Conservation (phyloP, 768 basidiomycete species). For the Glaciozyma martinii region DNA sequence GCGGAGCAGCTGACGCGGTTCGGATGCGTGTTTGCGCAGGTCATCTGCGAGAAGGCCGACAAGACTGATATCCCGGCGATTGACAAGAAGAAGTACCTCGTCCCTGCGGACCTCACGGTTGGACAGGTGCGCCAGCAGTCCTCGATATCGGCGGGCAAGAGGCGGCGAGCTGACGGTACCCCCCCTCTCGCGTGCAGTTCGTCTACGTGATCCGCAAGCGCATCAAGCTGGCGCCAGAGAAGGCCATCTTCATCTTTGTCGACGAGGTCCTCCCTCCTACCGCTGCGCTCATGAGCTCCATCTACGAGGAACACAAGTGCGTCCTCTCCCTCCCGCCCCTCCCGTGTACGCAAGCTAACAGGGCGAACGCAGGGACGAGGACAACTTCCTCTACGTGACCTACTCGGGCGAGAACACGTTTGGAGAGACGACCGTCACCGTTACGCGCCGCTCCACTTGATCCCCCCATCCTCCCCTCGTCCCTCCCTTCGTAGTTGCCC, state of each 20-base stretch:
- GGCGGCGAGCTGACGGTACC: not conserved
- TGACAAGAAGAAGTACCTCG: conserved; percentile 99
- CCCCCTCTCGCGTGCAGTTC: conserved; percentile 48
- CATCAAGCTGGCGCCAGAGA: conserved; percentile 99
- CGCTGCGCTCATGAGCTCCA: conserved; percentile 94
- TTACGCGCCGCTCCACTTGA: not conserved
- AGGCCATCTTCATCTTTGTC: conserved; percentile 99
- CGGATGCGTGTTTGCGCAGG: conserved; percentile 47
- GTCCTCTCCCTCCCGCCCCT: conserved; percentile 37
- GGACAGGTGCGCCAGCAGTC: conserved; percentile 22
- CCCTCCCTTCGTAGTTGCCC: no score
- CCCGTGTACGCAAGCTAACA: conserved; percentile 7
- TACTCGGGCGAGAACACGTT: conserved; percentile 99
- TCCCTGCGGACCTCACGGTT: conserved; percentile 60
- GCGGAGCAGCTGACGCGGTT: not conserved
- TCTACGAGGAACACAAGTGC: conserved; percentile 99
- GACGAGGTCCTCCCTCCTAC: conserved; percentile 98
- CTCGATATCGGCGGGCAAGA: not conserved
- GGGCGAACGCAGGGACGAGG: conserved; percentile 67
- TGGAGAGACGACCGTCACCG: conserved; percentile 41
- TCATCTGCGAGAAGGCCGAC: conserved; percentile 99
- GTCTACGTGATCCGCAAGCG: conserved; percentile 99
- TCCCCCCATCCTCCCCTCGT: no score
- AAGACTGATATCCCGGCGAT: conserved; percentile 97
- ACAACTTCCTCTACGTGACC: conserved; percentile 89